Evolutionary conservation across 805 yeast genomes (phyloP), one percentile per base, ranked within the genome.

Genomic region (Metschnikowia gelsemii): DNA sequence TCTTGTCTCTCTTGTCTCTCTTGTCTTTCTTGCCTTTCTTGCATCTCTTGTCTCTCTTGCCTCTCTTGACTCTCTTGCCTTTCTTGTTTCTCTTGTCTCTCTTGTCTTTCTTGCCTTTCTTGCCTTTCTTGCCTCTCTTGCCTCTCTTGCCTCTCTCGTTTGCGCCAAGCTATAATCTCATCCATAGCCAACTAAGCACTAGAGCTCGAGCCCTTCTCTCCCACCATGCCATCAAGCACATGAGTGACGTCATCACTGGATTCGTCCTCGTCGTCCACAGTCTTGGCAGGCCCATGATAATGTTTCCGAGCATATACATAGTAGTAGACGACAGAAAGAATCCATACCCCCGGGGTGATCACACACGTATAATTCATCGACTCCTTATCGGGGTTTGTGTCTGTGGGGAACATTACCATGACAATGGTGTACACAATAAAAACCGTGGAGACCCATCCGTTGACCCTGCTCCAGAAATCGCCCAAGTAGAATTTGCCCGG

Each of bases 401-500:
- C 60, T 14, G 73, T 63, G 22, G 93, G 91, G 66, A 83, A 76
- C 82, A 79, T 78, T 26, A 75, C 67, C 61, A 83, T 60, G 17
- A 79, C 62, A 24, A 82, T 76, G 43, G 75, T 72, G 51, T 73
- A 84, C 0, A 55, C 46, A 38, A 78, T 72, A 71, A 79, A 84
- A 5, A 63, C 37, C 8, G 70, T 70, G 0, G 85, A 70, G 16
- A 70, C 54, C 58, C 72, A 55, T 37, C 77, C 75, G 27, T 79
- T 59, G 8, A 60, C 53, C 14, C 69, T 70, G 8, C 80, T 73
- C 57, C 66, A 52, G 21, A 58, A 37, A 9, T 66, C 63, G 24
- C 91, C 91, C 31, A 82, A 57, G 56, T 78, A 75, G 56, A 84
- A 84, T 4, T 79, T 78, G 4, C 91, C 93, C 2, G 87, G 87